Evolutionary conservation across 305 asterid genomes (phyloP), one percentile per base, ranked within the genome.

Genomic region (Fraxinus latifolia): DNA sequence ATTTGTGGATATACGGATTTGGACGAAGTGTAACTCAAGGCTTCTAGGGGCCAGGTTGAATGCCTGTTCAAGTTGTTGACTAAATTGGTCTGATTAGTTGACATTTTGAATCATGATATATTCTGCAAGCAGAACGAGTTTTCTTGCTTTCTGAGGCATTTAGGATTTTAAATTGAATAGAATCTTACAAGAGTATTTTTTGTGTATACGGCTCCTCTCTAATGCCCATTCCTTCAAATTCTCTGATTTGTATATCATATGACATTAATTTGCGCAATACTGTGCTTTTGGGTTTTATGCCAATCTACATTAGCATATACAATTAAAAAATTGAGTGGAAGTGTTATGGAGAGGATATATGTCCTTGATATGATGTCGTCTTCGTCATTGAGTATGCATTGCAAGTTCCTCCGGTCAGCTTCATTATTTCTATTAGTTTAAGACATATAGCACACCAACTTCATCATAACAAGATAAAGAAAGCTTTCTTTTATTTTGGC

Each of bases 321-420:
- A 21, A 3, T 68, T 11, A 12, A 29, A 29, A 67, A 27, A 29
- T 70, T 14, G 42, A 70, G 39, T 15, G 19, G 75, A 70, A 70
- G 42, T 70, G 37, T 29, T 70, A 70, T 70, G 9, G 71, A 65
- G 79, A 75, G 70, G 21, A 44, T 77, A 27, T n/a, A 42, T 80
- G 58, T 75, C 62, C 79, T 76, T 85, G 75, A 79, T 76, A 74
- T 77, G 36, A 70, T 70, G 50, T 32, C 80, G 68, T 60, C 37
- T 29, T 70, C 19, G 21, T 3, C 37, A 7, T 73, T 32, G 34
- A 9, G 80, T 58, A 74, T 80, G 84, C 76, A 77, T 80, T 72
- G 79, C 15, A 39, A 3, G 71, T 50, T 55, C 82, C 58, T 77
- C 14, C 17, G 33, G 42, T 75, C 77, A 60, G 23, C 23, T 53